A percentile compares a stretch with the other conserved stretches of the same genome.
These are phyloP conservation scores for Cryptosporidium sp. DNA, from an alignment of 169 alveolate genomes.

Conservation along the genomic window DNA sequence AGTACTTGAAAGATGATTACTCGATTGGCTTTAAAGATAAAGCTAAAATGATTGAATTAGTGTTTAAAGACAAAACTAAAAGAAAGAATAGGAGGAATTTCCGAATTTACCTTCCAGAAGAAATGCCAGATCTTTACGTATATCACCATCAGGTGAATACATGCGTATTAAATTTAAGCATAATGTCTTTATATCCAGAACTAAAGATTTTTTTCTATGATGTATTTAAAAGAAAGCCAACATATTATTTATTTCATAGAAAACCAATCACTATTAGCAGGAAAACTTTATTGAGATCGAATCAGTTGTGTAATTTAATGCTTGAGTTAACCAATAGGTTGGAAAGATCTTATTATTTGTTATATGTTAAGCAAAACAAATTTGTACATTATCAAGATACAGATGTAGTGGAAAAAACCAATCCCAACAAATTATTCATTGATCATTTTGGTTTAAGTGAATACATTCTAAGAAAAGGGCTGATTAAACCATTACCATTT, in stretches of 20 bases:
- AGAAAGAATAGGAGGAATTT: conserved; percentile 13
- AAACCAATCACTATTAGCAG: conserved; percentile 33
- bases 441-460: not conserved
- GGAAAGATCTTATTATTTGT: conserved; percentile 36
- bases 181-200: conserved; percentile 63
- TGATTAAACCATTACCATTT: conserved; percentile 32
- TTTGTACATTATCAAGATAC: not conserved
- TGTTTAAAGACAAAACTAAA: not conserved
- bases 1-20: not conserved
- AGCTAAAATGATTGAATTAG: not conserved
- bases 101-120: conserved; percentile 49
- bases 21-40: not conserved
- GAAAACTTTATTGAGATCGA: conserved; percentile 46
- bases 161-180: conserved; percentile 38
- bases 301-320: conserved; percentile 66
- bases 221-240: conserved; percentile 5
- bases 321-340: conserved; percentile 11
- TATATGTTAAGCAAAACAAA: not conserved
- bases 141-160: conserved; percentile 36
- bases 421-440: not conserved
- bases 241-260: conserved; percentile 55
- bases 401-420: not conserved
- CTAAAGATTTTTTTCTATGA: conserved; percentile 43
- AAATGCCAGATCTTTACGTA: conserved; percentile 69
- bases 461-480: not conserved